A percentile compares a stretch with the other conserved stretches of the same genome.
phyloP scores from a whole-genome alignment of 129 eudicot species.

The Dittrichia graveolens region DNA sequence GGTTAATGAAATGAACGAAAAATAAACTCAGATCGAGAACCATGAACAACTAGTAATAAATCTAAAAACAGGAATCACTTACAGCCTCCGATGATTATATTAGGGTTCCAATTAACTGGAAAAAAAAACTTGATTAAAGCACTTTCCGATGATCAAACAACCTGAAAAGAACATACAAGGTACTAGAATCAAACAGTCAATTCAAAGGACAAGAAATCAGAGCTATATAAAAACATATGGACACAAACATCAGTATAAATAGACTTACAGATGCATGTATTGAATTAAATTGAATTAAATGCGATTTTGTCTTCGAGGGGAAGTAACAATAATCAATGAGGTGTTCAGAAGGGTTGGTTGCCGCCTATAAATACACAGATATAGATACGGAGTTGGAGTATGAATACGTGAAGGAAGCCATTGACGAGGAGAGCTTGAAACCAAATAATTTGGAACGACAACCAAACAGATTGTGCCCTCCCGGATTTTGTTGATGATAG shows the following conservation, averaged over 20 bases:
- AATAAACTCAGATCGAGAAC: constrained; percentile 16
- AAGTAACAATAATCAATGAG: constrained; percentile 29
- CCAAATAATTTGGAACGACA: constrained; percentile 22
- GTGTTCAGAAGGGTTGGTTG: constrained; percentile 1
- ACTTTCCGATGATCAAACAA: constrained; percentile 2
- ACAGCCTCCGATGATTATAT: constrained; percentile 17
- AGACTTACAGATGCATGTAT: constrained; percentile 42
- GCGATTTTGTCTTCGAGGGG: neutral
- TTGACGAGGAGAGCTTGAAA: constrained; percentile 19
- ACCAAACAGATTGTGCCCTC: constrained; percentile 27
- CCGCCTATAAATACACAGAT: constrained; percentile 12
- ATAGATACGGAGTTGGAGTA: constrained; percentile 11
- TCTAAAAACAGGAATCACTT: constrained; percentile 6
- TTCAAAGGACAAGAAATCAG: constrained; percentile 1
- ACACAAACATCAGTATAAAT: constrained; percentile 7
- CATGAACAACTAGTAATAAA: neutral
- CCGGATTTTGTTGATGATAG: constrained; percentile 30
- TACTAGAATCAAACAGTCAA: neutral
- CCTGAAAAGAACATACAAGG: constrained; percentile 13
- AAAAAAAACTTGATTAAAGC: constrained; percentile 13
- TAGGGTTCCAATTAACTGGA: constrained; percentile 27
- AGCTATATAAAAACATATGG: neutral
- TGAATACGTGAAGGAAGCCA: constrained; percentile 21
- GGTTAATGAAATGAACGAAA: neutral
- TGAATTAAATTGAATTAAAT: constrained; percentile 16